Conservation (phyloP, 164 flowering plant species). For the Annona cherimola region DNA sequence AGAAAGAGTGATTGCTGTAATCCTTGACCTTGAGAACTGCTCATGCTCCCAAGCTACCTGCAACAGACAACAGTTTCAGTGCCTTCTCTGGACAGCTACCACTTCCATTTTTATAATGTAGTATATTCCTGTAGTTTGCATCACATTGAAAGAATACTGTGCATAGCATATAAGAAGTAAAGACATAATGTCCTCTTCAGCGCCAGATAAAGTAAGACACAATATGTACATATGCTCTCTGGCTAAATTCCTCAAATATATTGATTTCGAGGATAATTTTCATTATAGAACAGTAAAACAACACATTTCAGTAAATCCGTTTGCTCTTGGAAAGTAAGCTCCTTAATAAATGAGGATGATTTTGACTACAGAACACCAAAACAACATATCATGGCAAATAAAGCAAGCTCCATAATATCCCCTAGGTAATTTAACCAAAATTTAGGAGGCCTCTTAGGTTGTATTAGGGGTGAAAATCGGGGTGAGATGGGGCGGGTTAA, state of each 20-base stretch:
- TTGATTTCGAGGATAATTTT: neutral
- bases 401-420: neutral
- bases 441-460: no score
- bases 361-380: neutral
- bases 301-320: neutral
- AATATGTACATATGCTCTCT: neutral
- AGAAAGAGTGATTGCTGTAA: slow-evolving; percentile 91
- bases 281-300: neutral
- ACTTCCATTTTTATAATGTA: neutral
- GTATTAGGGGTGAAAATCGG: no score
- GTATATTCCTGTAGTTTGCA: neutral
- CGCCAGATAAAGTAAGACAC: neutral
- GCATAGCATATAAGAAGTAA: neutral
- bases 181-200: neutral
- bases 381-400: neutral
- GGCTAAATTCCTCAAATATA: neutral
- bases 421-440: no score
- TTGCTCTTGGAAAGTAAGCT: neutral
- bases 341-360: neutral
- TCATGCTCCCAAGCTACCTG: slow-evolving; percentile 99
- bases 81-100: slow-evolving; percentile 7
- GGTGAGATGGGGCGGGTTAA: no score
- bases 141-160: neutral
- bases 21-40: slow-evolving; percentile 87
- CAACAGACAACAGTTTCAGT: slow-evolving; percentile 28